Evolutionary conservation across 139 green algal species (phyloP), one percentile per base, ranked within the genome.

Genomic region (Chlamydomonas schloesseri): DNA sequence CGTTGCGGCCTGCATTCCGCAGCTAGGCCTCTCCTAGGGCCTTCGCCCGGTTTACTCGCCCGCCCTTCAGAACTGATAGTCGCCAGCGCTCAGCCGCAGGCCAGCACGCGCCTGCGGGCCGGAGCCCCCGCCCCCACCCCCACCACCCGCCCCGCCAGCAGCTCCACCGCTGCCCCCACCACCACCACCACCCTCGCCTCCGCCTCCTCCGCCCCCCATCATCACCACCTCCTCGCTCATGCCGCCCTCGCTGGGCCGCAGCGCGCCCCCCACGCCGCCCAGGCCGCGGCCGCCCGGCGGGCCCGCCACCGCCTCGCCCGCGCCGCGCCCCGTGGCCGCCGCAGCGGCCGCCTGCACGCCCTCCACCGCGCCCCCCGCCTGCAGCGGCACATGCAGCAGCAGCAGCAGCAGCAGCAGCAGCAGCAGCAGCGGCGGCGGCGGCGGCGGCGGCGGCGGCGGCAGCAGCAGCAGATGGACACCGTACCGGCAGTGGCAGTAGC

Each of bases 221-320:
- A 65, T n/a, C 47, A 79, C 72, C 72, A 79, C 72, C 10, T 79
- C 72, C 72, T 79, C 72, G 29, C 29, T 65, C 72, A 65, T 47
- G 6, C 72, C 72, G 29, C 72, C 72, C 47, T 79, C 72, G 1
- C 72, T 50, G 13, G 72, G 47, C 29, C 42, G 47, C 46, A 79
- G 47, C 33, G 13, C 33, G 18, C 68, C 68, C 6, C 47, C 72
- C 4, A 3, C 47, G 15, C 29, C n/a, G 46, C 46, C 47, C 13
- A 5, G 33, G 36, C 14, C 23, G 24, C 72, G 14, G 10, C 47
- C n/a, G 29, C 29, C 72, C 29, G 71, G 24, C 37, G 60, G 37
- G 10, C 71, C 71, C 20, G 71, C 71, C 26, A 15, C 71, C 71
- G 29, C 71, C 71, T 65, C 71, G 14, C 14, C 71, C 28, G 46